A percentile compares a stretch with the other conserved stretches of the same genome.
These are phyloP conservation scores for Acacia confusa DNA, from an alignment of 306 rosid genomes.

Conservation along the genomic window DNA sequence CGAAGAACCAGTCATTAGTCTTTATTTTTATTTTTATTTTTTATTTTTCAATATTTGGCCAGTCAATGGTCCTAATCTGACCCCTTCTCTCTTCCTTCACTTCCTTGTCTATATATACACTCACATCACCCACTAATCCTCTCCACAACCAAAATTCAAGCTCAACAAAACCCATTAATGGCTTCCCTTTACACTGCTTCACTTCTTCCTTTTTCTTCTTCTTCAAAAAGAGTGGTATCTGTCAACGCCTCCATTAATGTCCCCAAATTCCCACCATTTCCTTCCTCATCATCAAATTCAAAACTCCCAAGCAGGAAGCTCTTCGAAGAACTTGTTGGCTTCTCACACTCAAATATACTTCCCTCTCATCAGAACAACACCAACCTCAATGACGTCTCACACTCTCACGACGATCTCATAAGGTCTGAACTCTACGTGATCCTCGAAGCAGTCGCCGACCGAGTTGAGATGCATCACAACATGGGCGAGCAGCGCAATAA, in stretches of 20 bases:
- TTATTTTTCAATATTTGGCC: not conserved
- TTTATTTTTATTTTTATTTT: not conserved
- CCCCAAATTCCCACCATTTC: slow-evolving; percentile 44
- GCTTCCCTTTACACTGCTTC: slow-evolving; percentile 51
- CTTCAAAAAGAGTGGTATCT: not conserved
- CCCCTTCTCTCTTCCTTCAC: slow-evolving; percentile 29
- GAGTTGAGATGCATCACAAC: slow-evolving; percentile 80
- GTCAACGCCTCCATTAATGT: slow-evolving; percentile 50
- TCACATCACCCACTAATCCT: not conserved
- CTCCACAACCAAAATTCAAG: not conserved
- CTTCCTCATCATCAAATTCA: slow-evolving; percentile 12
- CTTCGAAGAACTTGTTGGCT: slow-evolving; percentile 41
- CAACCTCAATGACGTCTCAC: not conserved
- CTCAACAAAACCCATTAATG: slow-evolving; percentile 31
- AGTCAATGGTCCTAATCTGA: slow-evolving; percentile 36
- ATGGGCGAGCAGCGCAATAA: slow-evolving; percentile 63
- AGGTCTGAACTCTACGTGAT: slow-evolving; percentile 53
- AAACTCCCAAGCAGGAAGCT: slow-evolving; percentile 40
- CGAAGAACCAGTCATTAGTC: not conserved
- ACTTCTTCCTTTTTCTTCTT: slow-evolving; percentile 26
- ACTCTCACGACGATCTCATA: not conserved
- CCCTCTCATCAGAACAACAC: not conserved
- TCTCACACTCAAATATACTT: slow-evolving; percentile 29
- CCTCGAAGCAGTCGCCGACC: slow-evolving; percentile 61
- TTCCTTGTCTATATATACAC: not conserved